phyloP scores from a whole-genome alignment of 352 stramenopile species.

The Phytophthora aleatoria region DNA sequence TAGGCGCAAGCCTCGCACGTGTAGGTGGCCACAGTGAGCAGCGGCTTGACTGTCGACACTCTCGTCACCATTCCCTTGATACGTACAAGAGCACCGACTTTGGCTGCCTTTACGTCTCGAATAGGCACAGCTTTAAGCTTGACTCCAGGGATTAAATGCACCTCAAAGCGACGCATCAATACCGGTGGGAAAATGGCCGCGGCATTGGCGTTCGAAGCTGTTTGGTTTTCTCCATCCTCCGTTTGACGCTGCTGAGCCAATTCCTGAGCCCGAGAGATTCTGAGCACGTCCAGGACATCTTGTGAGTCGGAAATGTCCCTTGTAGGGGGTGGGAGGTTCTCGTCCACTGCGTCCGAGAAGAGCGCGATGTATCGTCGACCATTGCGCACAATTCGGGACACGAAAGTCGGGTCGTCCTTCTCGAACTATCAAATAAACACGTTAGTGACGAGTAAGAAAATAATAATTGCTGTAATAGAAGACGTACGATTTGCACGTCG shows the following conservation, averaged over 20 bases:
- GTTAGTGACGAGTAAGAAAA: slow-evolving; percentile 28
- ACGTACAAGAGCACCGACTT: slow-evolving; percentile 96
- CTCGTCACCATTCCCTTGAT: slow-evolving; percentile 98
- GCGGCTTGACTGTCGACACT: slow-evolving; percentile 98
- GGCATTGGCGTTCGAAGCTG: slow-evolving; percentile 36
- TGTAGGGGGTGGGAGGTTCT: slow-evolving; percentile 83
- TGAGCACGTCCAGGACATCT: slow-evolving; percentile 86
- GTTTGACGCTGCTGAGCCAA: slow-evolving; percentile 55
- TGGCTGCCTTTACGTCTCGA: slow-evolving; percentile 92
- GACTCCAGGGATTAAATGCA: slow-evolving; percentile 78
- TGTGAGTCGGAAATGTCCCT: slow-evolving; percentile 79
- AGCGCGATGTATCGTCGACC: slow-evolving; percentile 89
- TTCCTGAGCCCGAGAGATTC: slow-evolving; percentile 79
- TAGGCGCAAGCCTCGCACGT: slow-evolving; percentile 96
- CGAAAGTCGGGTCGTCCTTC: slow-evolving; percentile 79
- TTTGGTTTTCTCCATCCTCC: slow-evolving; percentile 25
- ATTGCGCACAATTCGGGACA: slow-evolving; percentile 85
- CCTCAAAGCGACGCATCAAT: slow-evolving; percentile 92
- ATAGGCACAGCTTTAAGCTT: slow-evolving; percentile 92
- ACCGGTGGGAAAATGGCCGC: slow-evolving; percentile 89
- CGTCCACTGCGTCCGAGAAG: slow-evolving; percentile 88
- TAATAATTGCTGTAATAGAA: slow-evolving; percentile 48
- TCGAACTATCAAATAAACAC: slow-evolving; percentile 55
- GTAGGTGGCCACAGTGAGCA: slow-evolving; percentile 97
- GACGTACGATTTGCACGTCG: slow-evolving; percentile 76